A percentile compares a stretch with the other conserved stretches of the same genome.
These are phyloP conservation scores for Plasmodium adleri DNA, from an alignment of 169 alveolate species.

Conservation along the genomic window DNA sequence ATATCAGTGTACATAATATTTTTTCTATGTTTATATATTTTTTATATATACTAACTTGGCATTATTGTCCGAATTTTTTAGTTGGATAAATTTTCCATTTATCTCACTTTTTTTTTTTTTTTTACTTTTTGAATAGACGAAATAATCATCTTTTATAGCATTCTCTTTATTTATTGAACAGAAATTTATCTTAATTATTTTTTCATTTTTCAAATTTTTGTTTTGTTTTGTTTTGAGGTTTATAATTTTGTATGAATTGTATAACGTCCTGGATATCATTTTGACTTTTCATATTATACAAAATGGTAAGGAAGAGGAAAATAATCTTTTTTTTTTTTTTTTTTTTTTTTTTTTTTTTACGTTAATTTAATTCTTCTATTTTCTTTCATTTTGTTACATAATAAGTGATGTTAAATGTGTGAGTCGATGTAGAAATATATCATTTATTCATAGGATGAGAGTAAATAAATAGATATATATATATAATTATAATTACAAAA, in stretches of 20 bases:
- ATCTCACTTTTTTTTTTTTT: background rate
- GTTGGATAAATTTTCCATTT: conserved; percentile 40
- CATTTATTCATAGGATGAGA: no score
- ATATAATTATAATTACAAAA: no score
- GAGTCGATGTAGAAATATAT: no score
- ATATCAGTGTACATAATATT: background rate
- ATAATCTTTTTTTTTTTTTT: no score
- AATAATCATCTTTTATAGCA: no score
- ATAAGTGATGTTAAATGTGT: no score
- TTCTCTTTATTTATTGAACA: conserved; percentile 7
- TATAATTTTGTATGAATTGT: conserved; percentile 23
- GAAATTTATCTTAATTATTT: conserved; percentile 14
- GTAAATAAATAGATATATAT: no score
- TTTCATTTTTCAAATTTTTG: background rate
- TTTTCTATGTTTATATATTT: background rate
- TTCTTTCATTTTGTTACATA: no score
- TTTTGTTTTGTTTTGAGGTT: conserved; percentile 11
- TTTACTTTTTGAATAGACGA: background rate
- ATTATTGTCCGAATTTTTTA: conserved; percentile 54
- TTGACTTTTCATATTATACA: conserved; percentile 7
- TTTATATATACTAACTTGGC: conserved; percentile 32
- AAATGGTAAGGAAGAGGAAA: no score
- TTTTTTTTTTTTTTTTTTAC: no score
- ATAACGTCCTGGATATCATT: conserved; percentile 32
- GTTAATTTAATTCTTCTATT: no score